Percentiles rank a stretch among this genome's conserved stretches.
Conservation (phyloP, 2,329 filamentous ascomycete genomes). For the Xylariaceae sp. region DNA sequence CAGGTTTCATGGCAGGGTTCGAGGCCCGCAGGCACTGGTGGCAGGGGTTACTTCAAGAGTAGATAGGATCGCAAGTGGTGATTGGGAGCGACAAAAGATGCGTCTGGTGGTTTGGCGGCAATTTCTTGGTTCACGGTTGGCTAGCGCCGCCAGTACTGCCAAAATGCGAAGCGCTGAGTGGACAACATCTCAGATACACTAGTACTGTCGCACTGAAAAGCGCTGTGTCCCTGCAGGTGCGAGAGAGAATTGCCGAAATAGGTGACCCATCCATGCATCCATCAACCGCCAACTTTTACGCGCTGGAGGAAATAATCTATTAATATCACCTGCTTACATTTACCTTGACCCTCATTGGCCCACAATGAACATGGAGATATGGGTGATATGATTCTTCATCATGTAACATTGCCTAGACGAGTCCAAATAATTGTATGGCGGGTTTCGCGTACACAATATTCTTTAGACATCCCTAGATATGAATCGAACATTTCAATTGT, state of each 20-base stretch:
- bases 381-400: background rate
- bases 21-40: background rate
- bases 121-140: conserved; percentile 31
- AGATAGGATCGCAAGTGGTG: background rate
- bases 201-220: no score
- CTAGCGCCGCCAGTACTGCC: background rate
- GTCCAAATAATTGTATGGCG: no score
- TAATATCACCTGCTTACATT: background rate
- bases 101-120: conserved; percentile 10
- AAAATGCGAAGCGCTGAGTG: conserved; percentile 25
- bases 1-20: no score
- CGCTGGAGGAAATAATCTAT: background rate
- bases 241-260: background rate
- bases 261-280: background rate
- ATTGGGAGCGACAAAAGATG: conserved; percentile 25
- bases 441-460: no score
- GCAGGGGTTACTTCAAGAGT: background rate
- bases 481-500: no score
- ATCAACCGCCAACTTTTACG: no score
- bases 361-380: no score
- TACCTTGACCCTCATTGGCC: background rate
- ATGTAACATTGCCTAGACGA: no score
- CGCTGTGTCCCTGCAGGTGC: background rate
- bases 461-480: no score
- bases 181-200: no score